Percentiles rank a stretch among this genome's conserved stretches.
Evolutionary conservation across 352 stramenopile species (phyloP).

Genomic region (Globisporangium uncinulatum): DNA sequence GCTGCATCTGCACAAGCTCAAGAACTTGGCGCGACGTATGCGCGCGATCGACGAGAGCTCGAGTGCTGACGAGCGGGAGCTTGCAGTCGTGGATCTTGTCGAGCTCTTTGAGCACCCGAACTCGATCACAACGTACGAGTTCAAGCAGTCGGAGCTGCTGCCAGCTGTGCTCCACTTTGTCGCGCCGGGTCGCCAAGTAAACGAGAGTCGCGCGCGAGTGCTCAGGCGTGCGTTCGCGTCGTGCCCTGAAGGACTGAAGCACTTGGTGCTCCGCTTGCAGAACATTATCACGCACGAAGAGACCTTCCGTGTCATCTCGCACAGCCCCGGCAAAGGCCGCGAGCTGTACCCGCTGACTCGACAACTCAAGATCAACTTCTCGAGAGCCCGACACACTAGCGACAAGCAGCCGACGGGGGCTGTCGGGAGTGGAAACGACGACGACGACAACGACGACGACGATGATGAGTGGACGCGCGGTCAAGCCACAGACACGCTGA

Average conservation of each 20-base stretch:
- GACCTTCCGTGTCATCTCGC: conserved; percentile 52
- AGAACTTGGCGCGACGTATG: conserved; percentile 62
- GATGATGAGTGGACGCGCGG: conserved; percentile 2
- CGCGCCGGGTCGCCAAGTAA: conserved; percentile 21
- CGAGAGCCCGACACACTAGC: conserved; percentile 1
- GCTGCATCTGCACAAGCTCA: conserved; percentile 69
- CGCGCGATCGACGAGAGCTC: conserved; percentile 28
- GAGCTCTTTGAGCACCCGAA: conserved; percentile 73
- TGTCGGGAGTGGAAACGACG: neutral
- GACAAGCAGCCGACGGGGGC: neutral
- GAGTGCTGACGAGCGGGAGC: conserved; percentile 27
- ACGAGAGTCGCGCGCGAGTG: conserved; percentile 26
- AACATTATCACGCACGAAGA: conserved; percentile 76
- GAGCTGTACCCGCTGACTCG: conserved; percentile 74
- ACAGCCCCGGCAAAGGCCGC: conserved; percentile 55
- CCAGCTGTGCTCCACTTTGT: conserved; percentile 56
- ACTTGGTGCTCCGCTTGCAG: conserved; percentile 58
- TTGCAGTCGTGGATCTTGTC: conserved; percentile 62
- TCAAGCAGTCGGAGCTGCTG: conserved; percentile 76
- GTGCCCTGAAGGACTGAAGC: conserved; percentile 42
- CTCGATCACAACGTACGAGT: conserved; percentile 79
- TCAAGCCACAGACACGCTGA: conserved; percentile 1
- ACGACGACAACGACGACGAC: neutral
- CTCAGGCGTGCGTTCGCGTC: conserved; percentile 42
- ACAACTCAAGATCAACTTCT: conserved; percentile 54